Evolutionary conservation across 2,329 filamentous ascomycete genomes (phyloP).

Genomic region (Saccharata proteae): DNA sequence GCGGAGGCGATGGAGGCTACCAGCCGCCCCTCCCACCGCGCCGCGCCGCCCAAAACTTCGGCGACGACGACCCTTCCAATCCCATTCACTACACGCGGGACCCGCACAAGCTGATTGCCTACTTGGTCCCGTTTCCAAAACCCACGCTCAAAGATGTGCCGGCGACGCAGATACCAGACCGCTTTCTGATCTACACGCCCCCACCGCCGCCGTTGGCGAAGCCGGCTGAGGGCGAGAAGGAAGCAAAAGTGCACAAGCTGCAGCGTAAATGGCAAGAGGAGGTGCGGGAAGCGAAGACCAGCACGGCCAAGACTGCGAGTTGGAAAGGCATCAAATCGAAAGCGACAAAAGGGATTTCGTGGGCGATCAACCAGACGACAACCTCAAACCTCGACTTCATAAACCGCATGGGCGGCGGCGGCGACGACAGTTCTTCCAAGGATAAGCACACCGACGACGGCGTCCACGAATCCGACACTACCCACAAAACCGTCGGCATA

Average conservation of each 20-base stretch:
- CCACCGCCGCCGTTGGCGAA: conserved; percentile 29
- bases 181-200: conserved; percentile 35
- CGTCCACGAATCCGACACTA: conserved; percentile 9
- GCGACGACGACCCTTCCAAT: conserved; percentile 11
- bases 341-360: conserved; percentile 28
- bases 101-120: conserved; percentile 30
- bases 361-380: conserved; percentile 30
- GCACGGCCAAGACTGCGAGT: conserved; percentile 25
- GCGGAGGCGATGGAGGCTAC: no score
- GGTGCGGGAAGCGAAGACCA: conserved; percentile 30
- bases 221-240: conserved; percentile 30
- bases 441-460: not conserved
- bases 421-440: no score
- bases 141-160: conserved; percentile 23
- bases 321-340: conserved; percentile 33
- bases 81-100: conserved; percentile 30
- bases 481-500: conserved; percentile 24
- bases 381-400: conserved; percentile 32
- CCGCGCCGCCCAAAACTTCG: conserved; percentile 3
- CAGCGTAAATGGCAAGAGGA: conserved; percentile 36
- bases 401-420: conserved; percentile 23
- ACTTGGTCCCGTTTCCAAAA: conserved; percentile 33
- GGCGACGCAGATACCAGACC: conserved; percentile 22
- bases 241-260: conserved; percentile 29
- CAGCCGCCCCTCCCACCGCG: conserved; percentile 9